Evolutionary conservation across 2,329 filamentous ascomycete genomes (phyloP).

Genomic region (Aureobasidium sp.): DNA sequence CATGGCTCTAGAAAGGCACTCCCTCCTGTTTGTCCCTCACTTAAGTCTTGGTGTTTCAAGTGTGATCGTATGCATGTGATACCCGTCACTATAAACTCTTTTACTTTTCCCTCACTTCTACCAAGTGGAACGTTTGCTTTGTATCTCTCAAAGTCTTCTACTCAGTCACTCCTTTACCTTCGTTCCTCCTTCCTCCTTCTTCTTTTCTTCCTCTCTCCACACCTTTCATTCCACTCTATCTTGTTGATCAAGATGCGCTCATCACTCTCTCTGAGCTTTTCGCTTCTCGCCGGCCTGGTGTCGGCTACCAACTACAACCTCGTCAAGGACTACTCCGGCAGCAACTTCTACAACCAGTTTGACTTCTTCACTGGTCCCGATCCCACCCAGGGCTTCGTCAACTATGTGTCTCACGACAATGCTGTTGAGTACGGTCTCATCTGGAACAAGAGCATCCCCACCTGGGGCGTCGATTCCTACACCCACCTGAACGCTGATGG

Average conservation of each 20-base stretch:
- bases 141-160: not conserved
- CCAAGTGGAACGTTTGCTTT: conserved; percentile 9
- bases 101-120: conserved; percentile 8
- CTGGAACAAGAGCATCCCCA: conserved; percentile 7
- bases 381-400: conserved; percentile 68
- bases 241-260: conserved; percentile 16
- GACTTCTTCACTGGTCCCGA: conserved; percentile 50
- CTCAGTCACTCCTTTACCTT: conserved; percentile 8
- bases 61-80: conserved; percentile 15
- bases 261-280: conserved; percentile 12
- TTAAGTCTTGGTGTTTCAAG: conserved; percentile 5
- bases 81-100: conserved; percentile 1
- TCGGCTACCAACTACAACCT: conserved; percentile 27
- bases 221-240: not conserved
- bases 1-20: conserved; percentile 6
- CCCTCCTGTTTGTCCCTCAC: conserved; percentile 14
- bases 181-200: not conserved
- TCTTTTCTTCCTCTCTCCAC: not conserved
- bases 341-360: conserved; percentile 48
- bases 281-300: conserved; percentile 13
- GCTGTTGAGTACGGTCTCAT: conserved; percentile 36
- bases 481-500: conserved; percentile 10
- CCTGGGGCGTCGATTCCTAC: conserved; percentile 19
- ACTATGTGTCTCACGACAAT: conserved; percentile 54
- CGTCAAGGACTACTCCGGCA: conserved; percentile 40